Conservation (phyloP, 176 grass and related monocot genomes). For the Lolium multiflorum region DNA sequence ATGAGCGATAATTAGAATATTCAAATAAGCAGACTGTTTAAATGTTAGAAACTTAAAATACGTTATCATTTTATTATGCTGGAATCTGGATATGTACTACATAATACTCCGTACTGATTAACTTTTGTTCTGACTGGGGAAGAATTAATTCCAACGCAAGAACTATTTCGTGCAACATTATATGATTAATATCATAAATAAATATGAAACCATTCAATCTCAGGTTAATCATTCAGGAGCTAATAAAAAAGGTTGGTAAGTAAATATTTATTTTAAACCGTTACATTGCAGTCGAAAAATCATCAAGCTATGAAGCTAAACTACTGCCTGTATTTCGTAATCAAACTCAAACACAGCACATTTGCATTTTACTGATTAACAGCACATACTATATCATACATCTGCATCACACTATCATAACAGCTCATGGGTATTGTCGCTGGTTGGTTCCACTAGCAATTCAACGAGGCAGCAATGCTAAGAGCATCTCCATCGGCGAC, state of each 20-base stretch:
- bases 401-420: background rate
- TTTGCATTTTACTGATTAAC: background rate
- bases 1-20: no score
- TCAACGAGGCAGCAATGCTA: background rate
- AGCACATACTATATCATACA: background rate
- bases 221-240: background rate
- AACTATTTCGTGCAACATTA: background rate
- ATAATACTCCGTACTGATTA: background rate
- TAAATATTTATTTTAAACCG: background rate
- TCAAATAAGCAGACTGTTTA: background rate
- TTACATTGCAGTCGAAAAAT: no score
- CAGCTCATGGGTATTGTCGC: background rate
- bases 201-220: no score
- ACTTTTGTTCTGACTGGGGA: no score
- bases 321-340: no score
- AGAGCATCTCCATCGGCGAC: no score
- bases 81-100: background rate
- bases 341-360: no score
- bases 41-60: background rate
- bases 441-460: slow-evolving; percentile 15
- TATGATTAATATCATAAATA: background rate
- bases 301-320: no score
- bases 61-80: background rate
- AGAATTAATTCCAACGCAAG: no score
- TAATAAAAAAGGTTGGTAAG: background rate